Conservation (phyloP, 306 rosid species). For the Hippophae tibetana region DNA sequence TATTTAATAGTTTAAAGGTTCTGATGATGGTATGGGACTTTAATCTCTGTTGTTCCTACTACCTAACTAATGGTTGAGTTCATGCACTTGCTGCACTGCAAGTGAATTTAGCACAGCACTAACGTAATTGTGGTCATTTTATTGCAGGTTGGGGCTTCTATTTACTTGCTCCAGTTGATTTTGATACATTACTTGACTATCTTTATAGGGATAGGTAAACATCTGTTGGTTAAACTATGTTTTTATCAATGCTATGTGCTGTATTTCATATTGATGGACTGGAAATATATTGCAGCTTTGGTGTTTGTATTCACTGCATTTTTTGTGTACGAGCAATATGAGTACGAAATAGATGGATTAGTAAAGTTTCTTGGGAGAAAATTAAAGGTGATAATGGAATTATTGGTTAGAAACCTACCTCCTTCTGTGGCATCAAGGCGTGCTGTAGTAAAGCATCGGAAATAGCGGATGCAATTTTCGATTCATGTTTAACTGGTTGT, state of each 20-base stretch:
- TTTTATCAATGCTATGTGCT: slow-evolving; percentile 5
- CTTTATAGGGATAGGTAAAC: slow-evolving; percentile 55
- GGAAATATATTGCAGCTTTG: slow-evolving; percentile 38
- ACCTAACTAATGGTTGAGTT: too few species aligned
- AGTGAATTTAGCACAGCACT: too few species aligned
- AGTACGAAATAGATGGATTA: slow-evolving; percentile 51
- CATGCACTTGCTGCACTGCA: too few species aligned
- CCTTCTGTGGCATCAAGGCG: slow-evolving; percentile 19
- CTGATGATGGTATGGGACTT: too few species aligned
- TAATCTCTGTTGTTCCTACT: too few species aligned
- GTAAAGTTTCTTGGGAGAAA: slow-evolving; percentile 21
- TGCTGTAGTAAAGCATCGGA: slow-evolving; percentile 18
- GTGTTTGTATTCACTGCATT: slow-evolving; percentile 57
- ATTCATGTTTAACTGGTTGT: too few species aligned
- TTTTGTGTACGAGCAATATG: slow-evolving; percentile 75
- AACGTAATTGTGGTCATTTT: too few species aligned
- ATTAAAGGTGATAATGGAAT: slow-evolving; percentile 21
- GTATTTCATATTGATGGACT: background rate
- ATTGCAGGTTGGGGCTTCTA: slow-evolving; percentile 38
- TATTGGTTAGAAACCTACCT: slow-evolving; percentile 34
- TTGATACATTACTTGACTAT: slow-evolving; percentile 28
- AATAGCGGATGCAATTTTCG: slow-evolving; percentile 13
- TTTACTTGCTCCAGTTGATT: slow-evolving; percentile 49
- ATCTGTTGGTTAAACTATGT: slow-evolving; percentile 9
- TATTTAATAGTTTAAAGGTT: too few species aligned